Evolutionary conservation across 2,329 filamentous ascomycete genomes (phyloP), one percentile per base, ranked within the genome.

Genomic region (Didymella exigua): DNA sequence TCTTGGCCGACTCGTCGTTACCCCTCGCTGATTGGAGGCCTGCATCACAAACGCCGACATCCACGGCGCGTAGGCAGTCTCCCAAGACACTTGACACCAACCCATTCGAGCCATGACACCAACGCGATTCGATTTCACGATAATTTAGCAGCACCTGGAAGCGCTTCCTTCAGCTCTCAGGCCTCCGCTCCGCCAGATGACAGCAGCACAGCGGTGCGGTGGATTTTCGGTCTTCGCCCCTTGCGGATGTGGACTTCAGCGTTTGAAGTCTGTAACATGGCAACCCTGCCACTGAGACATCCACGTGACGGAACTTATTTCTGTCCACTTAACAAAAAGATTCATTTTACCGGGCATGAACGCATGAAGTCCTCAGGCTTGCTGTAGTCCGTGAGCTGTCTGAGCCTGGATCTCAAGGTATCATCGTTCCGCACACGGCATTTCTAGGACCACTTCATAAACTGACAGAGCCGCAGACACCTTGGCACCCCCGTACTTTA

Each of bases 241-340:
- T 51, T 53, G 40, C 56, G 50, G 55, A 57, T 53, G 54, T 54
- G 54, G 48, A 62, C 54, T 56, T 45, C 51, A 59, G 63, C 63
- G 71, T 74, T 74, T 74, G 71, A 74, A 58, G 65, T 71, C 60
- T 72, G 71, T 73, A 66, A 72, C 71, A 72, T 65, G 71, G 63
- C 67, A 62, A 63, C 65, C 57, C 59, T 58, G 60, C 61, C 56
- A 62, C 58, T 70, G 69, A 73, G 67, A 73, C 70, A 68, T 50
- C 63, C 70, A 74, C 71, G 71, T 74, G 71, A 73, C 59, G 42
- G 23, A 10, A n/a, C 18, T 43, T 34, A 16, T 38, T 46, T 43
- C 44, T 52, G 51, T 46, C 63, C 67, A 71, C 60, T 68, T 58
- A 63, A 40, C 31, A 43, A 45, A 19, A 24, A 34, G 52, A 46